A percentile compares a stretch with the other conserved stretches of the same genome.
phyloP scores from a whole-genome alignment of 2,329 filamentous ascomycete species.

The Neocatenulostroma microsporum region DNA sequence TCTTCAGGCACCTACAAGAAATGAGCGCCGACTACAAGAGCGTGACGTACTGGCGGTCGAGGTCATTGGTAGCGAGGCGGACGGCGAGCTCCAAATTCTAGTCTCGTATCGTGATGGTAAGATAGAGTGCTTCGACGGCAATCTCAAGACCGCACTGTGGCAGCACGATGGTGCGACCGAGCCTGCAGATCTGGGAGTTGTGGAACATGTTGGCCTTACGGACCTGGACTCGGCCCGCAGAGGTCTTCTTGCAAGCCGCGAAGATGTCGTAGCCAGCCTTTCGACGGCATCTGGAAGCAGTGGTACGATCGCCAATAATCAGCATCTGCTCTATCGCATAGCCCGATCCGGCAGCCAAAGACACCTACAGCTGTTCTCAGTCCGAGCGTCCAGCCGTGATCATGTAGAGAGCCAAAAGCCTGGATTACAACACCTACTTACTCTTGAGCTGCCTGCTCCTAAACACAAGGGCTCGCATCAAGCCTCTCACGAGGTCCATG shows the following conservation, averaged over 20 bases:
- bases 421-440: slow-evolving; percentile 16
- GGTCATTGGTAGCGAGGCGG: slow-evolving; percentile 5
- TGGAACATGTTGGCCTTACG: slow-evolving; percentile 21
- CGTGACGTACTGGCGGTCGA: slow-evolving; percentile 18
- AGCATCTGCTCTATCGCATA: slow-evolving; percentile 16
- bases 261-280: slow-evolving; percentile 37
- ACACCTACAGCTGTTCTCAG: slow-evolving; percentile 5
- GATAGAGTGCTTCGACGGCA: slow-evolving; percentile 24
- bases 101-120: slow-evolving; percentile 24
- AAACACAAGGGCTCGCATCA: slow-evolving; percentile 6
- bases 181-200: slow-evolving; percentile 6
- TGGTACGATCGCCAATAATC: neutral
- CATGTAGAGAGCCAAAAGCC: slow-evolving; percentile 7
- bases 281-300: slow-evolving; percentile 19
- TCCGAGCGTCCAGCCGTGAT: slow-evolving; percentile 1
- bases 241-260: slow-evolving; percentile 38
- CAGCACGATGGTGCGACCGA: slow-evolving; percentile 10
- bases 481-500: slow-evolving; percentile 39
- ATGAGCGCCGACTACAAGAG: slow-evolving; percentile 28
- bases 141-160: slow-evolving; percentile 22
- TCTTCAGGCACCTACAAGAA: slow-evolving; percentile 23
- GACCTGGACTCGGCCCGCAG: slow-evolving; percentile 33
- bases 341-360: neutral
- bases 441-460: slow-evolving; percentile 17
- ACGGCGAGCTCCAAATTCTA: slow-evolving; percentile 12